Conservation (phyloP, 2,329 filamentous ascomycete genomes). For the Diaporthe eres region DNA sequence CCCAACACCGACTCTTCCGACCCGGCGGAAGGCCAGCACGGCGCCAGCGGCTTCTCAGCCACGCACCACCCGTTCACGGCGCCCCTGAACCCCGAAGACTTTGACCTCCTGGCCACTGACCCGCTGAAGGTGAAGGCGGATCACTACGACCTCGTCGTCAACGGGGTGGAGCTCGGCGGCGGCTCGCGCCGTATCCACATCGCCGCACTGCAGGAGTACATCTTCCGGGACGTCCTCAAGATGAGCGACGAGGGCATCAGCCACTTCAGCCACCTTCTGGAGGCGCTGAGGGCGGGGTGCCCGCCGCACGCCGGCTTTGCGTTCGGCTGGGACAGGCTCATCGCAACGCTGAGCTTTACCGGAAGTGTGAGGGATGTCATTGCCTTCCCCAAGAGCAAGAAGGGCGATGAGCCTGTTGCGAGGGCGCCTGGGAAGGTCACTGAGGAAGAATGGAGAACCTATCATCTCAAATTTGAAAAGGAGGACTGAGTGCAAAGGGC, state of each 20-base stretch:
- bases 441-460: conserved; percentile 65
- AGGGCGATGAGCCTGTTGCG: conserved; percentile 88
- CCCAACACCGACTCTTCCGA: conserved; percentile 71
- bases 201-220: conserved; percentile 83
- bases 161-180: conserved; percentile 93
- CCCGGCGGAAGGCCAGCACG: conserved; percentile 80
- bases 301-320: conserved; percentile 96
- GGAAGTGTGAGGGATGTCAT: conserved; percentile 92
- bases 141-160: conserved; percentile 96
- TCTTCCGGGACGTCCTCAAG: conserved; percentile 86
- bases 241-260: conserved; percentile 80
- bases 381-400: conserved; percentile 94
- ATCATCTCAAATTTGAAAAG: conserved; percentile 54
- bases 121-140: conserved; percentile 83
- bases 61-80: conserved; percentile 98
- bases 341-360: conserved; percentile 83
- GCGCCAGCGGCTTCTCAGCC: conserved; percentile 82
- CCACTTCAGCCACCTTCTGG: conserved; percentile 88
- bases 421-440: conserved; percentile 80
- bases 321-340: conserved; percentile 89
- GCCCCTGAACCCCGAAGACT: conserved; percentile 78
- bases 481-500: neutral
- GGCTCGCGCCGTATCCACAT: conserved; percentile 94
- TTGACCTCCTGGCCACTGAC: conserved; percentile 79
- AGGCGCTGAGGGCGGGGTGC: conserved; percentile 86